Evolutionary conservation across 1,284 basidiomycete species (phyloP), one percentile per base, ranked within the genome.

Genomic region (Erythrobasidium hasegawianum): DNA sequence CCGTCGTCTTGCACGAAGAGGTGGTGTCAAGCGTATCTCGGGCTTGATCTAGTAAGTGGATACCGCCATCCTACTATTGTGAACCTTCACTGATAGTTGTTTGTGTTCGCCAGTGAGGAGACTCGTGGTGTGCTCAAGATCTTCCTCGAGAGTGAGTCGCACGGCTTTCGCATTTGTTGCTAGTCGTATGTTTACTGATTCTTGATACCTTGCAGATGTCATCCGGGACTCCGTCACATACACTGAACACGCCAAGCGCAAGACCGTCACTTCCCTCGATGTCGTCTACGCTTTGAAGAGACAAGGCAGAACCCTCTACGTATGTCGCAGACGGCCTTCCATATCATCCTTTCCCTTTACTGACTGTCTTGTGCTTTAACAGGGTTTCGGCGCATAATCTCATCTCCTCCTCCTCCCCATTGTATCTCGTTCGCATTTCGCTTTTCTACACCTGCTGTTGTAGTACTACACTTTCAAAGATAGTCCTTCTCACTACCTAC

Each of bases 11-110:
- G 91, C 91, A 54, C 89, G 91, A 79, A 88, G 90, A 84, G 92
- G 91, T 77, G 90, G 90, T 87, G 90, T 92, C 76, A 92, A 93
- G 83, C 89, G 89, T 87, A 90, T 91, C 79, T 90, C 89, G 53
- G 89, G 88, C 77, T 83, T 90, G 72, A 90, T 93, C 81, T 93
- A 93, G 80, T 33, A 11, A 33, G 33, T 33, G 33, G n/a, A n/a
- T n/a, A n/a, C n/a, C n/a, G n/a, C n/a, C n/a, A n/a, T n/a, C n/a
- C n/a, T n/a, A n/a, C n/a, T n/a, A n/a, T n/a, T n/a, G n/a, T n/a
- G n/a, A n/a, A n/a, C n/a, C n/a, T n/a, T n/a, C n/a, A n/a, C n/a
- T n/a, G n/a, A n/a, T n/a, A n/a, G n/a, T n/a, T n/a, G n/a, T n/a
- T 33, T 33, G 33, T 33, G 33, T 5, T 33, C n/a, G n/a, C n/a